Base-by-base conservation (phyloP, 495 filamentous ascomycete genomes). In the Terfezia claveryi region DNA sequence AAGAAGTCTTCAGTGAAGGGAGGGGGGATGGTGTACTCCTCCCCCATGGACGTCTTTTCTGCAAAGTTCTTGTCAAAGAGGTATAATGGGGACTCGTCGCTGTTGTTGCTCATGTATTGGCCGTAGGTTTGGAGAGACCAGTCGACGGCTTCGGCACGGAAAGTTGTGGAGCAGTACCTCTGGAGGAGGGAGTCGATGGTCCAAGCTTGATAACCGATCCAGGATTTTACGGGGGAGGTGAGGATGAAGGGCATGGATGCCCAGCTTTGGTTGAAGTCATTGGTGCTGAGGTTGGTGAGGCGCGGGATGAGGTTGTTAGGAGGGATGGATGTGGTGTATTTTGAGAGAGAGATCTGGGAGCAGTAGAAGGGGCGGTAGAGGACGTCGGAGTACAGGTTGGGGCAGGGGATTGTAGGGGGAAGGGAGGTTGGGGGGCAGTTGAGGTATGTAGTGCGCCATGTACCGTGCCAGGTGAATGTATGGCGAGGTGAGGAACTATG, bases 1-100 rank as follows among this genome's bases (percentile, higher is more conserved):
- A 98, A 98, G 36, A 93, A 72, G 63, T 98, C 91, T 57, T 82
- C 76, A 2, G 86, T 86, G 61, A 96, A 94, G 67, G 85, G 93
- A 36, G 77, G 70, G 0, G 91, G 91, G n/a, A 80, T 74, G 78
- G 81, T 85, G 65, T 94, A 98, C 4, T 76, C 72, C 9, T 77
- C 73, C 36, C 73, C 73, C 10, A 69, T 67, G 32, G 68, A 68
- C 79, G 93, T 95, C 66, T 94, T 96, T 58, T 87, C 80, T 8
- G 82, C 85, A 61, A 98, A 98, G 12, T 72, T 72, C 7, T 79
- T 74, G 62, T 98, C 91, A 62, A 98, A 98, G 20, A 98, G 74
- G 63, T 96, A 98, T 2, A 98, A 71, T 0, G 91, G 91, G 57
- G 81, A 87, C 66, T 98, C 91, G 57, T 98, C 91, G 23, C 69